Percentiles rank a stretch among this genome's conserved stretches.
Evolutionary conservation across 768 basidiomycete species (phyloP).

Genomic region (Rhodotorula toruloides): DNA sequence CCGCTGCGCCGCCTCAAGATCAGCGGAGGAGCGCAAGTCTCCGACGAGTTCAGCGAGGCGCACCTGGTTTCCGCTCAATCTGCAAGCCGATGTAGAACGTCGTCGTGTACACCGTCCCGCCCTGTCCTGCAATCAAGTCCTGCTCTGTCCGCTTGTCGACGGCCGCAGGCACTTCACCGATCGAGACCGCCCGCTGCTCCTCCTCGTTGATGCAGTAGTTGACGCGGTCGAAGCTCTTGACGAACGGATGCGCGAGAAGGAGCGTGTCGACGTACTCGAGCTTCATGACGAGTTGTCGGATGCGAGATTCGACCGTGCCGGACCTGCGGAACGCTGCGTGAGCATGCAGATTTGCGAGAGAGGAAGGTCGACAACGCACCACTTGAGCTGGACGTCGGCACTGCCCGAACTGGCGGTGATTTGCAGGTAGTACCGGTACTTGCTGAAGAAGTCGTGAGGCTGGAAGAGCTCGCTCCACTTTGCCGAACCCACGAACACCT

Average conservation of each 20-base stretch:
- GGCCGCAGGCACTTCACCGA: constrained; percentile 73
- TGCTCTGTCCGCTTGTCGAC: constrained; percentile 68
- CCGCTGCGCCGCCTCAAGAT: constrained; percentile 53
- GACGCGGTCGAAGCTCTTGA: constrained; percentile 85
- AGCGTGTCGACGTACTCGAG: constrained; percentile 92
- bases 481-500: constrained; percentile 67
- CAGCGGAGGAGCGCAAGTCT: background rate
- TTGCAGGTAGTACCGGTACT: constrained; percentile 93
- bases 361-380: constrained; percentile 54
- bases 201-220: constrained; percentile 76
- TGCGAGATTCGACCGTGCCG: constrained; percentile 96
- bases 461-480: constrained; percentile 90
- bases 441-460: constrained; percentile 94
- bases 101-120: constrained; percentile 73
- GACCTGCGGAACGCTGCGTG: constrained; percentile 52
- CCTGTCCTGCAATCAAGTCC: constrained; percentile 57
- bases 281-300: constrained; percentile 95
- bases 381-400: constrained; percentile 82
- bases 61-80: constrained; percentile 85
- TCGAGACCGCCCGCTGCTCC: constrained; percentile 79
- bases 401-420: constrained; percentile 85
- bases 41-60: background rate
- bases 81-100: constrained; percentile 93
- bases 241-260: constrained; percentile 86
- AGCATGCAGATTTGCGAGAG: background rate